Percentiles rank a stretch among this genome's conserved stretches.
phyloP scores from a whole-genome alignment of 2,329 filamentous ascomycete genomes.

The Trichoderma polysporum region DNA sequence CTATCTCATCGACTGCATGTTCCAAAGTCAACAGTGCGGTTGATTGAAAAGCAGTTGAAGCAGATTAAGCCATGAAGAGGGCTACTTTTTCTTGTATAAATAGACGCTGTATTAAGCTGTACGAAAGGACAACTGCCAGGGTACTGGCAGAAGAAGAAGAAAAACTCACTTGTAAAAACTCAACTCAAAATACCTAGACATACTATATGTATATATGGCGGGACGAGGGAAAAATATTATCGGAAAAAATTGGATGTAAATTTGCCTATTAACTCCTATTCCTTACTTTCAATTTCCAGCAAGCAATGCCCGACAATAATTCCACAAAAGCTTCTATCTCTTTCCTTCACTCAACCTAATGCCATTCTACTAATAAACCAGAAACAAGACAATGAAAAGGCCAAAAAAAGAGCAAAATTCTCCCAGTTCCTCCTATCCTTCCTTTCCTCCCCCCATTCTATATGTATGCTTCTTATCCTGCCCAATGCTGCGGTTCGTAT shows the following conservation, averaged over 20 bases:
- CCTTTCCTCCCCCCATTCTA: background rate
- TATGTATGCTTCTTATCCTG: background rate
- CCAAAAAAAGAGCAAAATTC: background rate
- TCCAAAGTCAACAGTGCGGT: conserved; percentile 61
- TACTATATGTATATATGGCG: background rate
- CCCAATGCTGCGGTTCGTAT: conserved; percentile 31
- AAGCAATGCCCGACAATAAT: background rate
- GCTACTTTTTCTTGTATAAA: background rate
- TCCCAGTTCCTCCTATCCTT: background rate
- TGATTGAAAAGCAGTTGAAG: conserved; percentile 56
- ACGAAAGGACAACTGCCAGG: background rate
- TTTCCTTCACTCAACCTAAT: background rate
- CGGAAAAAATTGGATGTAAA: background rate
- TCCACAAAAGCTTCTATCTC: background rate
- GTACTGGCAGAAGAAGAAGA: background rate
- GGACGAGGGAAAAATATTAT: background rate
- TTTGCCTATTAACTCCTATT: conserved; percentile 11
- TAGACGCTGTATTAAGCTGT: background rate
- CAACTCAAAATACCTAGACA: conserved; percentile 6
- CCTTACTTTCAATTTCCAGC: background rate
- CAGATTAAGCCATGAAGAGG: conserved; percentile 24
- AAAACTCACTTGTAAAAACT: background rate
- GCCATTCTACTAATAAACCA: background rate
- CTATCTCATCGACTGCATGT: conserved; percentile 76
- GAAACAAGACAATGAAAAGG: background rate